A percentile compares a stretch with the other conserved stretches of the same genome.
These are phyloP conservation scores for Lagenaria siceraria DNA, from an alignment of 306 rosid genomes.

Conservation along the genomic window DNA sequence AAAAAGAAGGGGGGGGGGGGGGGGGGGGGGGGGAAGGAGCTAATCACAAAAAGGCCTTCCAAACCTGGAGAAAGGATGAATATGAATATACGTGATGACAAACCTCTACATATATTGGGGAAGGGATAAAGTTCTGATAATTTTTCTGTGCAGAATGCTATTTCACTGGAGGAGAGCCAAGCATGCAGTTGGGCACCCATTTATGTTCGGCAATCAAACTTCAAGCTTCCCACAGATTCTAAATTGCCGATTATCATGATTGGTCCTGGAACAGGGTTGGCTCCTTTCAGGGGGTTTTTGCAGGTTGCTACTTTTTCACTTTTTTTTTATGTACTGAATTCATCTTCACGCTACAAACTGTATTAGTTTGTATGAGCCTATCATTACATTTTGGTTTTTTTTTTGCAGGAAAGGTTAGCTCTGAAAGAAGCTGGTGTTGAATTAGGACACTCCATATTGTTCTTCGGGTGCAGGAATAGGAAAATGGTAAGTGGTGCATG, in stretches of 20 bases:
- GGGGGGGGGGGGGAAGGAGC: too few relatives aligned
- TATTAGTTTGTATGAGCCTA: not conserved
- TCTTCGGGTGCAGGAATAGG: conserved; percentile 95
- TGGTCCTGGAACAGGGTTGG: conserved; percentile 99
- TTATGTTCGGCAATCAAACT: conserved; percentile 81
- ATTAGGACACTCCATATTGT: conserved; percentile 73
- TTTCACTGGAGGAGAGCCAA: conserved; percentile 51
- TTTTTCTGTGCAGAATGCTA: conserved; percentile 42
- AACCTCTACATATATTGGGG: not conserved
- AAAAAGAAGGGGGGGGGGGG: too few relatives aligned
- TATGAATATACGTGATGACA: not conserved
- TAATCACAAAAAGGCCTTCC: too few relatives aligned
- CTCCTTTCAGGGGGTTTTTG: conserved; percentile 95
- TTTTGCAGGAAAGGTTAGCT: conserved; percentile 66
- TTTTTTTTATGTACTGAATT: conserved; percentile 1
- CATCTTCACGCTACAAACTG: not conserved
- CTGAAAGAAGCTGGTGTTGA: conserved; percentile 62
- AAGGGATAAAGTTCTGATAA: not conserved
- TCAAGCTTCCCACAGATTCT: conserved; percentile 73
- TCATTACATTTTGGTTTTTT: conserved; percentile 3
- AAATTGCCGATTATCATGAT: conserved; percentile 66
- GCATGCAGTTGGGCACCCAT: conserved; percentile 85
- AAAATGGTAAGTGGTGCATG: conserved; percentile 43
- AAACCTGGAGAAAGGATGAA: too few relatives aligned
- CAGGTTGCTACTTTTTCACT: conserved; percentile 43